Evolutionary conservation across 2,329 filamentous ascomycete genomes (phyloP), one percentile per base, ranked within the genome.

Genomic region (Akanthomyces uredinophilus): DNA sequence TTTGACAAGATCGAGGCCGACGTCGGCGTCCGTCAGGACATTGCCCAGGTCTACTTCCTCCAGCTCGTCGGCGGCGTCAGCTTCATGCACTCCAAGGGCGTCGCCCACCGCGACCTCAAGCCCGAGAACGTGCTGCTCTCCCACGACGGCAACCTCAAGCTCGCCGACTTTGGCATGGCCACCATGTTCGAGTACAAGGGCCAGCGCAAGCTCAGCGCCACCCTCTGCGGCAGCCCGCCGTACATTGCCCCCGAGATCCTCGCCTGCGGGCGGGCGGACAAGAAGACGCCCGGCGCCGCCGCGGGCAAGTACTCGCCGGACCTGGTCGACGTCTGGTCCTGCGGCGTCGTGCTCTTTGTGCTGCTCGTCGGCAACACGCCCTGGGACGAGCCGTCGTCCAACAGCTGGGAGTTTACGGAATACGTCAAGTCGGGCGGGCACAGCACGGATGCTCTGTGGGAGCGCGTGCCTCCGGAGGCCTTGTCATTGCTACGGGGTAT

Each of bases 1-100:
- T 99, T 99, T 74, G 95, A 99, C 85, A 99, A 99, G 80, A 98
- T 99, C 69, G 96, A 99, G 77, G 93, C 95, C 20, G 95, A 99
- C 74, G 91, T 94, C 50, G 95, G 95, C 53, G 92, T 98, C n/a
- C 86, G 89, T 7, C 87, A 96, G 74, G 91, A 98, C 72, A 92
- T 99, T 71, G 94, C 95, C 39, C 96, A 99, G 73, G 86, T 97
- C 65, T 99, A 98, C 79, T 99, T 99, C 74, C 84, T 88, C 3
- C 95, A 99, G 77, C 84, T 99, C 65, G 84, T 98, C 68, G 87
- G 87, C 71, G 95, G 94, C 10, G 90, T 98, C 65, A 89, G 89
- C 71, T 99, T 93, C 77, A 96, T 98, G 84, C 95, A 99, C 77
- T 91, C 90, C 39, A 97, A 95, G 74, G 95, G 95, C 22, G 90